Conservation (phyloP, 2,329 filamentous ascomycete species). For the Metarhizium brunneum region DNA sequence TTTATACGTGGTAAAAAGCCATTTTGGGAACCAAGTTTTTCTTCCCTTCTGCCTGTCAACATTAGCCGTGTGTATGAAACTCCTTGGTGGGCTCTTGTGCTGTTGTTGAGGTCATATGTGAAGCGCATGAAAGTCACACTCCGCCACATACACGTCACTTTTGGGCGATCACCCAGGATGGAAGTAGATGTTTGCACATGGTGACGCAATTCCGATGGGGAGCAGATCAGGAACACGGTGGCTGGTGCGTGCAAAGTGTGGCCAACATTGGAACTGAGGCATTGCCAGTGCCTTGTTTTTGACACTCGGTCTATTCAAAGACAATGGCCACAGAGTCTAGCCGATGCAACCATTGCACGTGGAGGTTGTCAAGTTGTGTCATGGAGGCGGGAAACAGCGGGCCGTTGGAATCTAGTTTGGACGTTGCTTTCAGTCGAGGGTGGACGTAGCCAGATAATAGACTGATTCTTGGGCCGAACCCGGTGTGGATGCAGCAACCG, state of each 20-base stretch:
- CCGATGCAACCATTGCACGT: background rate
- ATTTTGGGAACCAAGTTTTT: background rate
- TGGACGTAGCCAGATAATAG: background rate
- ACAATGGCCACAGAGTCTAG: background rate
- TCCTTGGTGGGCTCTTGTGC: background rate
- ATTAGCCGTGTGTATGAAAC: background rate
- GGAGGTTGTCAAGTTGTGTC: background rate
- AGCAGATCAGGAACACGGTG: background rate
- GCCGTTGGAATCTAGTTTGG: background rate
- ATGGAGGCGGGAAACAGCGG: background rate
- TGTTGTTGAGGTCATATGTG: background rate
- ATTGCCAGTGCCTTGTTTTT: background rate
- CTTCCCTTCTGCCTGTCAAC: background rate
- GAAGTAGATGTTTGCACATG: background rate
- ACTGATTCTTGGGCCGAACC: background rate
- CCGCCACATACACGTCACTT: background rate
- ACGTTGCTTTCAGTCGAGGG: background rate
- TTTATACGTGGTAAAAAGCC: background rate
- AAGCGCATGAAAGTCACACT: background rate
- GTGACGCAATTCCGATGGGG: background rate
- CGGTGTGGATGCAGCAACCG: background rate
- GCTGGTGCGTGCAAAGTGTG: background rate
- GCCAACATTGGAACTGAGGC: background rate
- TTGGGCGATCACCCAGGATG: background rate
- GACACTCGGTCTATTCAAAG: background rate